phyloP scores from a whole-genome alignment of 352 stramenopile genomes.

The Globisporangium orthogonon region DNA sequence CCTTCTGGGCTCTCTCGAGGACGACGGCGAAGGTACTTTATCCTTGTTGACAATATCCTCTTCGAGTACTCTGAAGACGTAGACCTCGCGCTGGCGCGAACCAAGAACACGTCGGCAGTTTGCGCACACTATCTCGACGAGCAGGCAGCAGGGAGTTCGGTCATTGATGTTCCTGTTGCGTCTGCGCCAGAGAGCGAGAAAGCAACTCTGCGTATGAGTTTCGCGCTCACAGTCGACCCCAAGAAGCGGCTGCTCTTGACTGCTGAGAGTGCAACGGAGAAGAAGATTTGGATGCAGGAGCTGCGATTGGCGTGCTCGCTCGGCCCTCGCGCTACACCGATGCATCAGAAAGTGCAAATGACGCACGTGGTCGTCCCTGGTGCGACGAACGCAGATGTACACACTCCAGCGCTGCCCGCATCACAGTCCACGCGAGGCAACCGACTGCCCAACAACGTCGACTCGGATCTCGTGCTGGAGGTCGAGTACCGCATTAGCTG shows the following conservation, averaged over 20 bases:
- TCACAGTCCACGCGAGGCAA: too few species aligned
- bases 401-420: background rate
- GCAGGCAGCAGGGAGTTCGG: background rate
- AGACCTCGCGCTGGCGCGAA: constrained; percentile 11
- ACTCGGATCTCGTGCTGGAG: constrained; percentile 23
- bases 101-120: constrained; percentile 3
- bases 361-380: background rate
- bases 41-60: constrained; percentile 24
- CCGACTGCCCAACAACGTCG: constrained; percentile 1
- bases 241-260: constrained; percentile 26
- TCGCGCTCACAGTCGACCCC: constrained; percentile 22
- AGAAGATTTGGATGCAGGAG: constrained; percentile 40
- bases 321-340: constrained; percentile 2
- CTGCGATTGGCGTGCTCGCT: constrained; percentile 18
- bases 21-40: constrained; percentile 25
- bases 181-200: constrained; percentile 6
- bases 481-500: constrained; percentile 32
- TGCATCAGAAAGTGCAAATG: constrained; percentile 6
- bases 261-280: constrained; percentile 31
- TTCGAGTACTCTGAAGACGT: constrained; percentile 31
- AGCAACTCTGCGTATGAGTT: constrained; percentile 26
- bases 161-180: constrained; percentile 15
- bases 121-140: constrained; percentile 17
- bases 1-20: constrained; percentile 13
- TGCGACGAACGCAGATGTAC: background rate